phyloP scores from a whole-genome alignment of 192 early-diverging fungal genomes.

The Geranomyces variabilis region DNA sequence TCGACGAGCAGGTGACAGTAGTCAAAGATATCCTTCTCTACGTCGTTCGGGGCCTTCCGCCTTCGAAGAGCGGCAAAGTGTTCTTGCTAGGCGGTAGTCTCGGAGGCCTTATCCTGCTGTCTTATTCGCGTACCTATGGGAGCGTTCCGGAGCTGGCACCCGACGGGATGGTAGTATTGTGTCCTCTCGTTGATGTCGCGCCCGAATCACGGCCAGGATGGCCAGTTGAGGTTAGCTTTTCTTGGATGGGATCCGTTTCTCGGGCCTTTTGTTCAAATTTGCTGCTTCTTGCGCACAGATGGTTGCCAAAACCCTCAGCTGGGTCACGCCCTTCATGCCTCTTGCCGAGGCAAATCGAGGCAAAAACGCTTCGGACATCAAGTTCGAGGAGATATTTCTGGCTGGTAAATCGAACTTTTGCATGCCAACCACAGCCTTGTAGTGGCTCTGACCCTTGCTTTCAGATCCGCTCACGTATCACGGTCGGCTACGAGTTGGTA shows the following conservation, averaged over 20 bases:
- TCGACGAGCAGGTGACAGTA: conserved; percentile 19
- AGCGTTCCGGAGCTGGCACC: not conserved
- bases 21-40: conserved; percentile 4
- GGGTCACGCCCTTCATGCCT: conserved; percentile 19
- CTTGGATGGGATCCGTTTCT: no score
- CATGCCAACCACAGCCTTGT: not conserved
- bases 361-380: conserved; percentile 23
- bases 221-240: not conserved
- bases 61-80: conserved; percentile 14
- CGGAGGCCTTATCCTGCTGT: conserved; percentile 18
- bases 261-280: no score
- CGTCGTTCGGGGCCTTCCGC: not conserved
- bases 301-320: conserved; percentile 14
- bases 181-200: conserved; percentile 16
- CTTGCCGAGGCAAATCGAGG: conserved; percentile 33
- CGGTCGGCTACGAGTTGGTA: conserved; percentile 22
- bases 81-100: conserved; percentile 27
- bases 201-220: conserved; percentile 21
- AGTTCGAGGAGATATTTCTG: conserved; percentile 22
- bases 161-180: conserved; percentile 23
- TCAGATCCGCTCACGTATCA: conserved; percentile 32
- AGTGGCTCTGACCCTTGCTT: not conserved
- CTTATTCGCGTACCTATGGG: conserved; percentile 13
- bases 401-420: not conserved
- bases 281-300: no score